phyloP scores from a whole-genome alignment of 129 eudicot species.

The Glebionis coronaria region DNA sequence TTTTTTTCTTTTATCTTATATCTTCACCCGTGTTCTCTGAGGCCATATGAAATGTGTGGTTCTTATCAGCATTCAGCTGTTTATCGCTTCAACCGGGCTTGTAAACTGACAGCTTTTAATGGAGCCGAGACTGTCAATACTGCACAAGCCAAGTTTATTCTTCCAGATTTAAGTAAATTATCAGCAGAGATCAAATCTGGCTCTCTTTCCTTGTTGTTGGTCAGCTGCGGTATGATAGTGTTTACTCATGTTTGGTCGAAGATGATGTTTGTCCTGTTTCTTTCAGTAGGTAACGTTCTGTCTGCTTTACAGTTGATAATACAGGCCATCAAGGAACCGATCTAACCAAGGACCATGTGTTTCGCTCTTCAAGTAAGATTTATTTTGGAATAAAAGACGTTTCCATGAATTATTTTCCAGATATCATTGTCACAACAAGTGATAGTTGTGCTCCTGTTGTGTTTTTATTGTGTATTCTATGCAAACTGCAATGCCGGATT shows the following conservation, averaged over 20 bases:
- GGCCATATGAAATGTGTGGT: slow-evolving; percentile 17
- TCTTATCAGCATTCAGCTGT: slow-evolving; percentile 54
- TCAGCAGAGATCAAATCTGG: slow-evolving; percentile 66
- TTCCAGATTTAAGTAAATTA: slow-evolving; percentile 76
- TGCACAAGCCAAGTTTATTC: slow-evolving; percentile 55
- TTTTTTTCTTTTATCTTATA: slow-evolving; percentile 8
- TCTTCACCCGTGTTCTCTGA: slow-evolving; percentile 25
- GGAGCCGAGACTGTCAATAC: slow-evolving; percentile 36
- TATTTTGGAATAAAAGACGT: slow-evolving; percentile 5
- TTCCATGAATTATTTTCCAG: slow-evolving; percentile 1
- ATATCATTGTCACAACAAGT: not conserved
- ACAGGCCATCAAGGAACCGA: slow-evolving; percentile 32
- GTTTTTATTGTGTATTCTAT: slow-evolving; percentile 1
- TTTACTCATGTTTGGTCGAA: slow-evolving; percentile 10
- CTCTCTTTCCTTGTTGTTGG: slow-evolving; percentile 61
- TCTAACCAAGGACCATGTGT: slow-evolving; percentile 37
- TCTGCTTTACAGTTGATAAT: slow-evolving; percentile 40
- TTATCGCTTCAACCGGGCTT: slow-evolving; percentile 57
- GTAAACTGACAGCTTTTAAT: slow-evolving; percentile 43
- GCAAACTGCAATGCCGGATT: not conserved
- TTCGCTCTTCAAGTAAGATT: slow-evolving; percentile 62
- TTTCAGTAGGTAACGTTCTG: slow-evolving; percentile 13
- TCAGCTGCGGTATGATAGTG: slow-evolving; percentile 73
- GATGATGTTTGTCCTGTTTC: slow-evolving; percentile 1
- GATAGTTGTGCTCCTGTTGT: slow-evolving; percentile 1